phyloP scores from a whole-genome alignment of 257 asterid genomes.

The Salvia miltiorrhiza region DNA sequence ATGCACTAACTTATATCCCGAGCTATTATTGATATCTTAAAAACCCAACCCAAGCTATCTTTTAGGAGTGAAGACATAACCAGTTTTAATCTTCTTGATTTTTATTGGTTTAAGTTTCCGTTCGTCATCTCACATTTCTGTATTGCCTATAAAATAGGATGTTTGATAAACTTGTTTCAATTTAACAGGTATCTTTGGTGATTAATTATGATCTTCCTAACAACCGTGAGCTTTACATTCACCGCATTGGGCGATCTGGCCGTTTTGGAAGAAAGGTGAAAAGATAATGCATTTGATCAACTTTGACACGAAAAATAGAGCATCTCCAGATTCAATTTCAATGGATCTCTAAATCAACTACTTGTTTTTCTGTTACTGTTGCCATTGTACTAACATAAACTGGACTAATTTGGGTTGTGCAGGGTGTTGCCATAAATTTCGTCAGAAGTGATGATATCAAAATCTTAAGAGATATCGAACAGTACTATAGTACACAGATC shows the following conservation, averaged over 20 bases:
- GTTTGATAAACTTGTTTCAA: not conserved
- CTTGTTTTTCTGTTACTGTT: not conserved
- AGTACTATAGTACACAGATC: slow-evolving; percentile 90
- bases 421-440: slow-evolving; percentile 98
- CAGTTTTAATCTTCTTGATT: not conserved
- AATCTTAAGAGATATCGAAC: slow-evolving; percentile 89
- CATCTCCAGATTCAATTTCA: no score
- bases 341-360: not conserved
- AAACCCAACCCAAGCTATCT: not conserved
- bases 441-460: slow-evolving; percentile 93
- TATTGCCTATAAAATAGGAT: not conserved
- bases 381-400: not conserved
- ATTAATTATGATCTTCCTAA: slow-evolving; percentile 97
- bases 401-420: slow-evolving; percentile 25
- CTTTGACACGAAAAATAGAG: not conserved
- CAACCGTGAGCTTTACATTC: slow-evolving; percentile 93
- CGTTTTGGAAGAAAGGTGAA: slow-evolving; percentile 96
- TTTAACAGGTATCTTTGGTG: slow-evolving; percentile 77
- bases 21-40: not conserved
- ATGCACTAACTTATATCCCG: not conserved
- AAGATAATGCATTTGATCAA: not conserved
- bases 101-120: not conserved
- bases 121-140: not conserved
- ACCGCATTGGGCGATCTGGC: slow-evolving; percentile 96
- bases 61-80: not conserved